Conservation (phyloP, 345 rosid species). For the Lepidium aucheri region DNA sequence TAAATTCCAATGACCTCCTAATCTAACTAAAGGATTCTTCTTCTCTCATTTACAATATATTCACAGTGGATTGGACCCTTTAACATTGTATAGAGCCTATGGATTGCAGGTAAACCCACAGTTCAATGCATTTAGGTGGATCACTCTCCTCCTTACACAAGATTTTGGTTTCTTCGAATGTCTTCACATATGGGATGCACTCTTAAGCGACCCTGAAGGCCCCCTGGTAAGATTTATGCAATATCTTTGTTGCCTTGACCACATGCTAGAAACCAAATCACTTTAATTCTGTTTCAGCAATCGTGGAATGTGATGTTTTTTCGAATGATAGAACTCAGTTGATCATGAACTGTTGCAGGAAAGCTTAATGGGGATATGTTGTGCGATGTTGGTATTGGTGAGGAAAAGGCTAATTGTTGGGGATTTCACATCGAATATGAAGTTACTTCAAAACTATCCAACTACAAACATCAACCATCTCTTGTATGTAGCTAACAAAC, state of each 20-base stretch:
- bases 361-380: constrained; percentile 80
- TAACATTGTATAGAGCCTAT: constrained; percentile 2
- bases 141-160: constrained; percentile 92
- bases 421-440: constrained; percentile 62
- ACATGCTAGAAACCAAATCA: not conserved
- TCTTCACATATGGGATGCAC: constrained; percentile 94
- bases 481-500: constrained; percentile 85
- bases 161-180: constrained; percentile 86
- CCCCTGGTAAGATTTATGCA: constrained; percentile 55
- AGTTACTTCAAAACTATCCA: constrained; percentile 76
- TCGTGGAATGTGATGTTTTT: not conserved
- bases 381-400: constrained; percentile 87
- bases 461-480: constrained; percentile 74
- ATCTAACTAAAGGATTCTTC: not conserved
- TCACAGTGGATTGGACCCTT: not conserved
- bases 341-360: constrained; percentile 46
- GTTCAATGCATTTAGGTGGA: constrained; percentile 97
- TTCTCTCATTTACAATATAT: not conserved
- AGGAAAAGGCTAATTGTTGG: constrained; percentile 35
- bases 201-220: constrained; percentile 89
- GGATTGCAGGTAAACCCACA: constrained; percentile 85
- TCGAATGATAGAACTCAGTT: not conserved
- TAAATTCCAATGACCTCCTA: not conserved
- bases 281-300: not conserved
- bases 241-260: not conserved